Evolutionary conservation across 1,284 basidiomycete species (phyloP).

Genomic region (Pholiota adiposa): DNA sequence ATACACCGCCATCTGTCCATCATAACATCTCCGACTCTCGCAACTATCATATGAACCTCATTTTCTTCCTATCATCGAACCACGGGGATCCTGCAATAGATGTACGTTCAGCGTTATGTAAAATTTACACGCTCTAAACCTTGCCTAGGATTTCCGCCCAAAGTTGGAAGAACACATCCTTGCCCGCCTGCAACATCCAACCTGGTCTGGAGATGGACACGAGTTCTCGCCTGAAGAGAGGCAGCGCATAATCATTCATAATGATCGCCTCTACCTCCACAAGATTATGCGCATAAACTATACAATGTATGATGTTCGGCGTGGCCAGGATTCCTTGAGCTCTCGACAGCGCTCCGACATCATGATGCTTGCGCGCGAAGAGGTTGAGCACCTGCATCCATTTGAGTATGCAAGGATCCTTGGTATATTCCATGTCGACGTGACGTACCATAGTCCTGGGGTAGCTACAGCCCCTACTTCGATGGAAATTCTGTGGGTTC

Average conservation of each 20-base stretch:
- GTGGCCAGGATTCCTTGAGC: neutral
- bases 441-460: neutral
- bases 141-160: conserved; percentile 23
- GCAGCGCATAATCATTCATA: conserved; percentile 25
- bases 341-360: neutral
- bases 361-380: neutral
- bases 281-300: conserved; percentile 44
- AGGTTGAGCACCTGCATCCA: neutral
- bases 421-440: neutral
- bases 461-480: too few species aligned
- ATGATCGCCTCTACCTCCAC: conserved; percentile 38
- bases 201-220: neutral
- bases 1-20: conserved; percentile 11
- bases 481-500: neutral
- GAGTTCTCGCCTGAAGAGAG: conserved; percentile 20
- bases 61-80: conserved; percentile 23
- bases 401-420: neutral
- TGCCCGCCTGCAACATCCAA: conserved; percentile 7
- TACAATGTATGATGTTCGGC: conserved; percentile 46
- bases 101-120: conserved; percentile 6
- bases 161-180: conserved; percentile 28
- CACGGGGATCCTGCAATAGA: conserved; percentile 26
- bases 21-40: conserved; percentile 13
- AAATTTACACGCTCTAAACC: neutral
- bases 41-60: conserved; percentile 13